These are phyloP conservation scores for Aschersonia sp. DNA, from an alignment of 2,329 filamentous ascomycete species.

Conservation along the genomic window DNA sequence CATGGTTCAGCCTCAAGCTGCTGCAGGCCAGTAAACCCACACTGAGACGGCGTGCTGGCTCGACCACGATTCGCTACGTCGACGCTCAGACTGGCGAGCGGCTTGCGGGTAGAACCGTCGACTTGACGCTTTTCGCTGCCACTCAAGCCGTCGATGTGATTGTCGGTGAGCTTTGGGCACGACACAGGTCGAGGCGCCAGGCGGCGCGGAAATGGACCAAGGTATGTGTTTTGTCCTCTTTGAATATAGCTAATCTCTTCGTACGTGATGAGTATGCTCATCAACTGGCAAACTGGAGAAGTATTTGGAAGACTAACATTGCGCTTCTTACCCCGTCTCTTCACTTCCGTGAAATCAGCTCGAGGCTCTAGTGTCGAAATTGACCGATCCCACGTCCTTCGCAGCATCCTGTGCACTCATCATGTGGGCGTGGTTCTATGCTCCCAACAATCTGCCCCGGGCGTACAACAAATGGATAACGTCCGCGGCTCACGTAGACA, in stretches of 20 bases:
- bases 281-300: too few species aligned
- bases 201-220: slow-evolving; percentile 31
- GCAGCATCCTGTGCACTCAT: slow-evolving; percentile 57
- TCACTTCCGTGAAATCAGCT: slow-evolving; percentile 6
- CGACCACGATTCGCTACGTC: slow-evolving; percentile 1
- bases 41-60: slow-evolving; percentile 11
- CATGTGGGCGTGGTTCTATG: slow-evolving; percentile 86
- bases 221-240: slow-evolving; percentile 15
- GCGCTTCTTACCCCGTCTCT: neutral
- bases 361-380: slow-evolving; percentile 19
- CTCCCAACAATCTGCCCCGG: slow-evolving; percentile 52
- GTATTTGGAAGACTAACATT: neutral
- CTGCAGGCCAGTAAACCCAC: slow-evolving; percentile 37
- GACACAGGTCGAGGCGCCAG: slow-evolving; percentile 27
- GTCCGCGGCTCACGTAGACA: slow-evolving; percentile 60
- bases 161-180: slow-evolving; percentile 50
- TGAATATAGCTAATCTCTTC: neutral
- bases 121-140: slow-evolving; percentile 67
- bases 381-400: slow-evolving; percentile 56
- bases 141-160: slow-evolving; percentile 60
- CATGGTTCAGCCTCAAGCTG: slow-evolving; percentile 40
- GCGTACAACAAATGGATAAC: slow-evolving; percentile 75
- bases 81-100: slow-evolving; percentile 7
- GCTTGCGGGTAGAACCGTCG: slow-evolving; percentile 58
- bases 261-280: too few species aligned